A percentile compares a stretch with the other conserved stretches of the same genome.
Evolutionary conservation across 1,284 basidiomycete species (phyloP).

Genomic region (Boletellus dicymbophilus): DNA sequence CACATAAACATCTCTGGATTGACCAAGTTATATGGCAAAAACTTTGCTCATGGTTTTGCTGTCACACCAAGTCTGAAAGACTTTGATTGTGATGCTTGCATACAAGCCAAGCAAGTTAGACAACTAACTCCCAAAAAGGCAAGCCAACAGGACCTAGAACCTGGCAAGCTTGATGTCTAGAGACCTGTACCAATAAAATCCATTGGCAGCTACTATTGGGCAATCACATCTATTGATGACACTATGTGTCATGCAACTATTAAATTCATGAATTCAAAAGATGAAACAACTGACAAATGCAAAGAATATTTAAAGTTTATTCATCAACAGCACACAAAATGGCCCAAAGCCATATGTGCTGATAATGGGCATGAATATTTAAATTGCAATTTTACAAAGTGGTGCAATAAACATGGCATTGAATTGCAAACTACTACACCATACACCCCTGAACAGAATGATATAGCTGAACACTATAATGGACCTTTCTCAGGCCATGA

Average conservation of each 20-base stretch:
- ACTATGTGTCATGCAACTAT: too few species aligned
- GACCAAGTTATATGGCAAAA: neutral
- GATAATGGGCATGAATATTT: too few species aligned
- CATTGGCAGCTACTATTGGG: neutral
- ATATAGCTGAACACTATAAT: too few species aligned
- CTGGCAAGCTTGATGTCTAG: neutral
- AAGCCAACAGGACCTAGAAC: too few species aligned
- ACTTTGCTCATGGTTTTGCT: neutral
- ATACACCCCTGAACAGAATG: too few species aligned
- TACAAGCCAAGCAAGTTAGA: neutral
- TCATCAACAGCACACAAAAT: neutral
- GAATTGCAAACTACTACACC: too few species aligned
- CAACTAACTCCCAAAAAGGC: too few species aligned
- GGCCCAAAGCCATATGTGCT: neutral
- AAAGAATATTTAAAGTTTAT: neutral
- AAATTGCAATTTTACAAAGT: too few species aligned
- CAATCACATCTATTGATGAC: neutral
- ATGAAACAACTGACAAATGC: neutral
- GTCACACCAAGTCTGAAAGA: neutral
- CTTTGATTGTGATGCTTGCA: neutral
- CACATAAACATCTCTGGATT: neutral
- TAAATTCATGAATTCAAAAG: neutral
- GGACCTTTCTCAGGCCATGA: too few species aligned
- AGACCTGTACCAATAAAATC: neutral
- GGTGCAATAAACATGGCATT: too few species aligned